These are phyloP conservation scores for Cunninghamia lanceolata DNA, from an alignment of 75 land plant genomes.

Conservation along the genomic window DNA sequence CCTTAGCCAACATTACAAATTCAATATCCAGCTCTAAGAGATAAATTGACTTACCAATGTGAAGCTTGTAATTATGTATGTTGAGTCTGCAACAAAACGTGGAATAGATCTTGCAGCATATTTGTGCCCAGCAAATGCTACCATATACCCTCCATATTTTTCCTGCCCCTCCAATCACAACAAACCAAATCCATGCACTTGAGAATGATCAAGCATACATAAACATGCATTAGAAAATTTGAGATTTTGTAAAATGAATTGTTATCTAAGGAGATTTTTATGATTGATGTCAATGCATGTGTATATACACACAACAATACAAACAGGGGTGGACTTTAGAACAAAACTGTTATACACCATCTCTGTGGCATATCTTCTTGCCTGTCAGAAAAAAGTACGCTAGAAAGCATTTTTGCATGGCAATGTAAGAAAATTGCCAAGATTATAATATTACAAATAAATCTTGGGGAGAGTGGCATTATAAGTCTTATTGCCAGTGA, in stretches of 20 bases:
- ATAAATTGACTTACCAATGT: slow-evolving; percentile 53
- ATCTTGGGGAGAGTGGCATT: too few species aligned
- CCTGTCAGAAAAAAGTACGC: too few species aligned
- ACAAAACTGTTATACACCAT: background rate
- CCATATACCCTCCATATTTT: slow-evolving; percentile 58
- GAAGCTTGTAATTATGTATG: slow-evolving; percentile 65
- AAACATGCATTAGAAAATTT: background rate
- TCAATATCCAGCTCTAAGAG: background rate
- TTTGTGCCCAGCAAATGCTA: slow-evolving; percentile 78
- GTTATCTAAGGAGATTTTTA: background rate
- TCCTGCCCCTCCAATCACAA: slow-evolving; percentile 18
- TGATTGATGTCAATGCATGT: too few species aligned
- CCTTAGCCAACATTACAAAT: background rate
- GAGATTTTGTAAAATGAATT: background rate
- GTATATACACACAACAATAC: background rate
- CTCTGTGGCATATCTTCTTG: background rate
- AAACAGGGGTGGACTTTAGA: background rate
- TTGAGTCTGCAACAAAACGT: slow-evolving; percentile 51
- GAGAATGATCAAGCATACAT: background rate
- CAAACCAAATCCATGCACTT: background rate
- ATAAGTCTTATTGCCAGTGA: too few species aligned
- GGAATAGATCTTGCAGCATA: slow-evolving; percentile 76
- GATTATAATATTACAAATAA: too few species aligned
- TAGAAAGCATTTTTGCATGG: too few species aligned
- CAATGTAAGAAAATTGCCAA: too few species aligned